A percentile compares a stretch with the other conserved stretches of the same genome.
Evolutionary conservation across 495 filamentous ascomycete species (phyloP).

Genomic region (Neurospora tetraspora): DNA sequence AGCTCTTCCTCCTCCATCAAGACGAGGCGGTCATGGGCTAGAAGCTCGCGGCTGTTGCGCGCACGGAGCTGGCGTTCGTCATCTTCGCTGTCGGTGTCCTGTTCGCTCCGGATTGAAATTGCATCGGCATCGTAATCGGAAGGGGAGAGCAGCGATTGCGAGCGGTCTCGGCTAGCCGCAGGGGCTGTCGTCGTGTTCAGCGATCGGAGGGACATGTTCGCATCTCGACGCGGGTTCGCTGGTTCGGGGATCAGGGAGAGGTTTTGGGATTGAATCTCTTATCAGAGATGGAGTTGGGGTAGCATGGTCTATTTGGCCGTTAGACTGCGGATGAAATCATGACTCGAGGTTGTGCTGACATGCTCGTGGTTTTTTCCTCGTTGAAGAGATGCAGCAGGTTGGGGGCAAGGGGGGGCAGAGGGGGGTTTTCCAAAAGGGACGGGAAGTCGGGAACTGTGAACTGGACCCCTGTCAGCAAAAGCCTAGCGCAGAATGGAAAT

Average conservation of each 20-base stretch:
- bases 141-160: constrained; percentile 47
- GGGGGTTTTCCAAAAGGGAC: not conserved
- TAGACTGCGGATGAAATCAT: not conserved
- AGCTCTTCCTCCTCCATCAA: constrained; percentile 82
- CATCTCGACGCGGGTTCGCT: not conserved
- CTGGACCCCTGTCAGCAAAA: not conserved
- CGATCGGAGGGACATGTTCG: constrained; percentile 14
- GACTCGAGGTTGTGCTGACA: not conserved
- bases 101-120: constrained; percentile 55
- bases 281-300: not conserved
- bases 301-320: not conserved
- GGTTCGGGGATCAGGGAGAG: not conserved
- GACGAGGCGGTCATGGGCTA: constrained; percentile 63
- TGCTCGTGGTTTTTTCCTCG: not conserved
- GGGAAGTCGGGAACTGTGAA: not conserved
- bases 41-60: constrained; percentile 60
- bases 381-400: not conserved
- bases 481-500: not conserved
- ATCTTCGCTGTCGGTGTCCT: constrained; percentile 69
- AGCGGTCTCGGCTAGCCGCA: constrained; percentile 11
- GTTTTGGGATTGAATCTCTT: not conserved
- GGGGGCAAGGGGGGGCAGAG: not conserved
- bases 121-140: constrained; percentile 58
- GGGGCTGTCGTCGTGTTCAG: constrained; percentile 14
- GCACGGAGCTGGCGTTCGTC: constrained; percentile 54